phyloP scores from a whole-genome alignment of 805 yeast species.

The Zygoascus ofunaensis region DNA sequence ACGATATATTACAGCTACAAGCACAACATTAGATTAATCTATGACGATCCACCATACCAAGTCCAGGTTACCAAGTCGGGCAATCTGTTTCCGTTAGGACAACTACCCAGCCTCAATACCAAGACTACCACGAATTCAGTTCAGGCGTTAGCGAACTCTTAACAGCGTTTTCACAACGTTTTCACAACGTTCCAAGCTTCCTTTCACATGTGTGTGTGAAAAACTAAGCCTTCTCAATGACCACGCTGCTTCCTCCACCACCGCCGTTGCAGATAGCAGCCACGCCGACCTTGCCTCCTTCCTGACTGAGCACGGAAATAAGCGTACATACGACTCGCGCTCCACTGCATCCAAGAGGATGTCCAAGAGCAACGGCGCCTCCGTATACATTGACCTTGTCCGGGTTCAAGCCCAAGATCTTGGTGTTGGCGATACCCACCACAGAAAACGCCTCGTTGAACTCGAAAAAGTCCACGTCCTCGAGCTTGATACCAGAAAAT shows the following conservation, averaged over 20 bases:
- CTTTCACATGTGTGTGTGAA: too few species aligned
- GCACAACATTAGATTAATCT: too few species aligned
- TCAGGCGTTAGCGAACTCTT: too few species aligned
- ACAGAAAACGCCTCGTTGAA: conserved; percentile 97
- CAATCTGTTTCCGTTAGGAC: too few species aligned
- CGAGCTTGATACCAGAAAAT: conserved; percentile 59
- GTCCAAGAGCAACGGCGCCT: conserved; percentile 95
- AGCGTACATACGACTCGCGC: conserved; percentile 88
- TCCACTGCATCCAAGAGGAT: conserved; percentile 92
- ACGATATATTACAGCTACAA: too few species aligned
- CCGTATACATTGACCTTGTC: conserved; percentile 82
- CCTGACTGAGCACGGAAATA: conserved; percentile 70
- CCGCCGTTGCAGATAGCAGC: conserved; percentile 99
- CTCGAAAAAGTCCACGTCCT: conserved; percentile 82
- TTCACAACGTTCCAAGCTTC: too few species aligned
- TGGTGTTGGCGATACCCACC: conserved; percentile 85
- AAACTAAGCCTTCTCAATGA: conserved; percentile 66
- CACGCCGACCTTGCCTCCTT: conserved; percentile 78
- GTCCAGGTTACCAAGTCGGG: too few species aligned
- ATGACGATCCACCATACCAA: too few species aligned
- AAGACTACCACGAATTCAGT: too few species aligned
- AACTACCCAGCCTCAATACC: too few species aligned
- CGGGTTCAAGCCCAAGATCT: conserved; percentile 52
- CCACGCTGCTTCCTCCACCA: conserved; percentile 95
- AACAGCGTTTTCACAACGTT: too few species aligned